Evolutionary conservation across 192 early-diverging fungal species (phyloP), one percentile per base, ranked within the genome.

Genomic region (Coemansia sp.): DNA sequence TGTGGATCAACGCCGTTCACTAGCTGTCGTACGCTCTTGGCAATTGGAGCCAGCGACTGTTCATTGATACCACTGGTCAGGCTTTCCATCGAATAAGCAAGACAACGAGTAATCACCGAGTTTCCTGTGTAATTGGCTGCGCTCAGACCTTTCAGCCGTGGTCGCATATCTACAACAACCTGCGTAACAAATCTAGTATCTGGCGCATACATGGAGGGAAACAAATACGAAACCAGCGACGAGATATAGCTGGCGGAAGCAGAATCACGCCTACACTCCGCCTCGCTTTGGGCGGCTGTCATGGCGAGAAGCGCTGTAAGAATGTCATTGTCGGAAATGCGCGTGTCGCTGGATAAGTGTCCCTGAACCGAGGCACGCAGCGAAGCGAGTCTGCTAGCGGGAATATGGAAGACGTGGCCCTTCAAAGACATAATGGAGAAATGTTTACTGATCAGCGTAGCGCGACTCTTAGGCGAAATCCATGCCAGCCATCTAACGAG

Each of bases 391-490:
- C 31, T 63, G 9, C 27, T 38, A 16, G 15, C 24, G 22, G 67
- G 27, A 13, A 68, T 27, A 12, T 71, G 70, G n/a, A 77, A 77
- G 2, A 68, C 22, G 34, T 68, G 69, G 15, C 75, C 51, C 8
- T 16, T 10, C 13, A 66, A 20, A 5, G 46, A 3, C 16, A 59
- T 20, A 4, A 71, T n/a, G 0, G 27, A 27, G 27, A 27, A 27
- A 27, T 27, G 27, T 27, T 27, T 27, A 27, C 27, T 27, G 27
- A 27, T 1, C 27, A 27, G 27, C 27, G 27, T 27, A 27, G 27
- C 27, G 27, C 27, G 27, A 27, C 27, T 27, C 27, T 27, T 27
- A 27, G 27, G 27, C 27, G 27, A 27, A 27, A 27, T 27, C 27
- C 27, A 27, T 2, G 27, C 27, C 27, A 27, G 27, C 27, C 27